These are phyloP conservation scores for Arthrinium phaeospermum DNA, from an alignment of 2,329 filamentous ascomycete species.

Conservation along the genomic window DNA sequence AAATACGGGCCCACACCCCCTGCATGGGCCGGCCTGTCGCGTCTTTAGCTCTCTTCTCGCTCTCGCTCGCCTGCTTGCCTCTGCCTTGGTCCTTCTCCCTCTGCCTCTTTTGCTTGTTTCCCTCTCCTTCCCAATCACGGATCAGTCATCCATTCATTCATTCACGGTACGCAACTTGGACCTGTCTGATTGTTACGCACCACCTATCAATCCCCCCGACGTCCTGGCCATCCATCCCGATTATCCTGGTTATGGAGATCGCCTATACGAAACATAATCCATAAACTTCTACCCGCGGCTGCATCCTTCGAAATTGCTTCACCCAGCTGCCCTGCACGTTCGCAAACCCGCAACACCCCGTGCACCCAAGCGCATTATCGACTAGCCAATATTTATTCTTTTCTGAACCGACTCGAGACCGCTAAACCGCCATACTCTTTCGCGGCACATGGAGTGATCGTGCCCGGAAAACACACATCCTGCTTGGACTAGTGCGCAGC, in stretches of 20 bases:
- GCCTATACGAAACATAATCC: constrained; percentile 5
- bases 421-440: background rate
- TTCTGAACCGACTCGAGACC: background rate
- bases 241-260: background rate
- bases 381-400: background rate
- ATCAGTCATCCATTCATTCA: constrained; percentile 11
- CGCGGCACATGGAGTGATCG: constrained; percentile 2
- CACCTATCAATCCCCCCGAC: background rate
- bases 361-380: constrained; percentile 13
- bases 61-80: background rate
- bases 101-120: constrained; percentile 5
- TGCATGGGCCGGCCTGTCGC: constrained; percentile 20
- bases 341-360: background rate
- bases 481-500: constrained; percentile 4
- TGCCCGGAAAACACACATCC: background rate
- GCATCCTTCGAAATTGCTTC: constrained; percentile 9
- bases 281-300: background rate
- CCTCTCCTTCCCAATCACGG: constrained; percentile 9
- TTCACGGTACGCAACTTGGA: background rate
- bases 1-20: constrained; percentile 8
- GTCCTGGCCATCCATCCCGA: background rate
- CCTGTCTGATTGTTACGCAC: background rate
- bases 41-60: constrained; percentile 21
- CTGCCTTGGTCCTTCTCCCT: constrained; percentile 10
- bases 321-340: background rate